Conservation (phyloP, 129 eudicot species). For the Solidago caesia region DNA sequence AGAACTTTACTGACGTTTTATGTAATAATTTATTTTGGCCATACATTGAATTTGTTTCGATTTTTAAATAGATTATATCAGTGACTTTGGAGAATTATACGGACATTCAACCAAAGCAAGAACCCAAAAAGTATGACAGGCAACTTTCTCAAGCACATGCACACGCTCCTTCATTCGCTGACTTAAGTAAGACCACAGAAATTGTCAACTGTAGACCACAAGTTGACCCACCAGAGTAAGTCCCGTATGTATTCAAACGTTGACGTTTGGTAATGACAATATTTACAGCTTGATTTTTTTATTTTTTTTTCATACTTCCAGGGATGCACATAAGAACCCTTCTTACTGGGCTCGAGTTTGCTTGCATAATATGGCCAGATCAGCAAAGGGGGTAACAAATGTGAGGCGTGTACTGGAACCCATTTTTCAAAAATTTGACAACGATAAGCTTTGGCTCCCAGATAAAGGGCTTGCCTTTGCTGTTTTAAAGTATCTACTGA, state of each 20-base stretch:
- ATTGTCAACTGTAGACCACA: conserved; percentile 26
- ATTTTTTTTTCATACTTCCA: conserved; percentile 18
- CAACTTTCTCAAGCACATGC: conserved; percentile 33
- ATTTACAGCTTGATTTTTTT: background rate
- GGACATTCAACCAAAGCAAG: conserved; percentile 38
- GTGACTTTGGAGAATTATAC: conserved; percentile 71
- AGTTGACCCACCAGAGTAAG: conserved; percentile 45
- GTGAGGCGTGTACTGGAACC: conserved; percentile 80
- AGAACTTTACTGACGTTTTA: conserved; percentile 19
- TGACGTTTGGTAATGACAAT: background rate
- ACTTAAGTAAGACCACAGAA: conserved; percentile 31
- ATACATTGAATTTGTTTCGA: conserved; percentile 19
- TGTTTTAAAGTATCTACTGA: conserved; percentile 58
- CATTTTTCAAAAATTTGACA: conserved; percentile 60
- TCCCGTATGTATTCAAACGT: background rate
- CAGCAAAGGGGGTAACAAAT: conserved; percentile 70
- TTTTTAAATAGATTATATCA: conserved; percentile 59
- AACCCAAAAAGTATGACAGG: conserved; percentile 26
- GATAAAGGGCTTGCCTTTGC: conserved; percentile 64
- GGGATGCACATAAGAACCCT: conserved; percentile 67
- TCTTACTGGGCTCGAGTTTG: conserved; percentile 76
- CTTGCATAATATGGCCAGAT: conserved; percentile 63
- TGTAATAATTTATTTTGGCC: conserved; percentile 13
- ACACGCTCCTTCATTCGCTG: conserved; percentile 40
- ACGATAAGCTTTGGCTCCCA: conserved; percentile 63